Conservation (phyloP, 2,329 filamentous ascomycete species). For the Alternaria conjuncta region DNA sequence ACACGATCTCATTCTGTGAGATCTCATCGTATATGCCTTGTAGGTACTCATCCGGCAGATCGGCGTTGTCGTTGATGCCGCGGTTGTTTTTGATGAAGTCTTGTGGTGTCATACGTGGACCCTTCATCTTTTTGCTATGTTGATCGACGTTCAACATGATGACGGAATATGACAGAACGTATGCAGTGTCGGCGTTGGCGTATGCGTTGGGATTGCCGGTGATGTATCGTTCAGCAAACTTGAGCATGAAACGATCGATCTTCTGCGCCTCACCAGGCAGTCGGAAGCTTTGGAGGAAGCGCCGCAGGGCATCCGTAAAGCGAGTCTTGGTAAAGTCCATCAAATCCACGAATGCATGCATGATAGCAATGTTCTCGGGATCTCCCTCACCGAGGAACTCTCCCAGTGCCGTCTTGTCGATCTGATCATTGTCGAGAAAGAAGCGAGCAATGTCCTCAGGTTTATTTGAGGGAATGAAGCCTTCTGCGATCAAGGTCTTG, state of each 20-base stretch:
- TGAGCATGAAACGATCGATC: slow-evolving; percentile 99
- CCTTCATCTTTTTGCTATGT: slow-evolving; percentile 85
- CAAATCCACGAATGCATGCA: slow-evolving; percentile 95
- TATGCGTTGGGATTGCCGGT: slow-evolving; percentile 96
- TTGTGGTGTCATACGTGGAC: slow-evolving; percentile 87
- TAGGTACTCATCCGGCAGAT: slow-evolving; percentile 92
- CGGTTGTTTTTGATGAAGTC: slow-evolving; percentile 99
- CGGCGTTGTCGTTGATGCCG: slow-evolving; percentile 95
- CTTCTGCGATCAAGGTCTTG: slow-evolving; percentile 80
- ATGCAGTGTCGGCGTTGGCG: slow-evolving; percentile 96
- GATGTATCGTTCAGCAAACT: slow-evolving; percentile 96
- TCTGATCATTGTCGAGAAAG: slow-evolving; percentile 76
- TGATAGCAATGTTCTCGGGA: slow-evolving; percentile 89
- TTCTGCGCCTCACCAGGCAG: slow-evolving; percentile 96
- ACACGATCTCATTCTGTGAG: slow-evolving; percentile 85
- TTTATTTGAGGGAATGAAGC: slow-evolving; percentile 81
- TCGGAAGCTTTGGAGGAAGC: slow-evolving; percentile 93
- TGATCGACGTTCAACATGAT: slow-evolving; percentile 96
- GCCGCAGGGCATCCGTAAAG: slow-evolving; percentile 89
- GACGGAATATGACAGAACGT: slow-evolving; percentile 94
- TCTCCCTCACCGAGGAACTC: slow-evolving; percentile 96
- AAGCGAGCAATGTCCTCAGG: slow-evolving; percentile 86
- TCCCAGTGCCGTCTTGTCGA: slow-evolving; percentile 91
- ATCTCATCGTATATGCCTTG: slow-evolving; percentile 92
- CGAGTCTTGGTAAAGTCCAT: slow-evolving; percentile 94